Evolutionary conservation across 352 stramenopile species (phyloP).

Genomic region (Blastocystis sp.): DNA sequence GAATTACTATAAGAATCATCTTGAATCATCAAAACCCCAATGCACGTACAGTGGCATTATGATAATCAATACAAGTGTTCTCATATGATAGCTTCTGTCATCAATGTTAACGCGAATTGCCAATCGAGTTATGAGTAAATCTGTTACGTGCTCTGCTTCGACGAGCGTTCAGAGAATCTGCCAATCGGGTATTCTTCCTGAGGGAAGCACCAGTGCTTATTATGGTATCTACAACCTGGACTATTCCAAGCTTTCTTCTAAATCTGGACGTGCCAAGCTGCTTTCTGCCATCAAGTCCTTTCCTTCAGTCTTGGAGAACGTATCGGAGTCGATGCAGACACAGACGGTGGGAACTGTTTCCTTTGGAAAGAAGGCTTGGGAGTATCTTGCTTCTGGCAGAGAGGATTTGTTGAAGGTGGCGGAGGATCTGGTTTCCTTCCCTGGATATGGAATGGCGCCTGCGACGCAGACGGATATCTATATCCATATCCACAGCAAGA

Average conservation of each 20-base stretch:
- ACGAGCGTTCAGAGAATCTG: background rate
- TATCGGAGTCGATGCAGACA: background rate
- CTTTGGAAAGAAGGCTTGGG: constrained; percentile 28
- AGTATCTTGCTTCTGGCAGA: background rate
- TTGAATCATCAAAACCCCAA: too few relatives aligned
- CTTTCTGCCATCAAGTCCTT: constrained; percentile 20
- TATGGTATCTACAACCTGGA: constrained; percentile 28
- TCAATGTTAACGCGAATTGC: too few relatives aligned
- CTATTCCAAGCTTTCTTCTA: background rate
- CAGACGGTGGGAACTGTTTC: background rate
- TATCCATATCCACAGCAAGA: constrained; percentile 43
- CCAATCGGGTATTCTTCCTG: constrained; percentile 28
- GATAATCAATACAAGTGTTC: too few relatives aligned
- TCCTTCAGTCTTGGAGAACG: background rate
- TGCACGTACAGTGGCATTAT: too few relatives aligned
- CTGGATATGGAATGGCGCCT: constrained; percentile 39
- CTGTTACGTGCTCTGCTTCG: background rate
- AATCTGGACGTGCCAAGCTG: background rate
- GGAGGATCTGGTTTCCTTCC: background rate
- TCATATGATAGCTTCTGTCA: too few relatives aligned
- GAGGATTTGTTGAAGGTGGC: background rate
- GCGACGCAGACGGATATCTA: constrained; percentile 19
- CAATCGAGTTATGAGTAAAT: background rate
- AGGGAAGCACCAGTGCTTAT: background rate
- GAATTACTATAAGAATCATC: too few relatives aligned